Conservation (phyloP, 2,329 filamentous ascomycete genomes). For the Fusarium duplospermum region DNA sequence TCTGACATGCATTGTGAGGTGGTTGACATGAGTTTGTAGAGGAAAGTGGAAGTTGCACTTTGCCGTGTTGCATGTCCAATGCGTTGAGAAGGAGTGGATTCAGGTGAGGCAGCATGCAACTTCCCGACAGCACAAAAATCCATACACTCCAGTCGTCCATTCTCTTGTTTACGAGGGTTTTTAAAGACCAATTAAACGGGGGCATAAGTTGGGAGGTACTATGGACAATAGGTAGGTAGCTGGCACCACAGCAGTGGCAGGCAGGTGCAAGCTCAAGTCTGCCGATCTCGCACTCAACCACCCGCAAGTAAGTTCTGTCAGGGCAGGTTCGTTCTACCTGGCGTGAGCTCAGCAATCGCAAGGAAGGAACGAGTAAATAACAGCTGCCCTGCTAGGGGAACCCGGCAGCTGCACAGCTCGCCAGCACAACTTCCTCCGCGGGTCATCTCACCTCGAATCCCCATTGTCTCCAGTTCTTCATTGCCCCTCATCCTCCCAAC, state of each 20-base stretch:
- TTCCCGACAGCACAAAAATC: not conserved
- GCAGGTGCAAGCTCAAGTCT: conserved; percentile 1
- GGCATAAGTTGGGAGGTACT: not conserved
- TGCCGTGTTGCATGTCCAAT: not conserved
- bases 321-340: not conserved
- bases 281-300: not conserved
- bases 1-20: not conserved
- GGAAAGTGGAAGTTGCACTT: not conserved
- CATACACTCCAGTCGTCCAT: not conserved
- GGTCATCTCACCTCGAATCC: not conserved
- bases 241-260: not conserved
- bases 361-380: conserved; percentile 1
- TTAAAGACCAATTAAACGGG: not conserved
- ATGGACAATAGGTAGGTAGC: not conserved
- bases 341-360: not conserved
- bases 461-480: not conserved
- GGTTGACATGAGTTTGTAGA: not conserved
- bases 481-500: not conserved
- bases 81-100: not conserved
- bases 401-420: not conserved
- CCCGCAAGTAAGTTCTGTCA: not conserved
- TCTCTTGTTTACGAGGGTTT: not conserved
- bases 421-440: not conserved
- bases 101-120: not conserved
- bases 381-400: not conserved